Evolutionary conservation across 1,284 basidiomycete species (phyloP).

Genomic region (Bondarzewia mesenterica): DNA sequence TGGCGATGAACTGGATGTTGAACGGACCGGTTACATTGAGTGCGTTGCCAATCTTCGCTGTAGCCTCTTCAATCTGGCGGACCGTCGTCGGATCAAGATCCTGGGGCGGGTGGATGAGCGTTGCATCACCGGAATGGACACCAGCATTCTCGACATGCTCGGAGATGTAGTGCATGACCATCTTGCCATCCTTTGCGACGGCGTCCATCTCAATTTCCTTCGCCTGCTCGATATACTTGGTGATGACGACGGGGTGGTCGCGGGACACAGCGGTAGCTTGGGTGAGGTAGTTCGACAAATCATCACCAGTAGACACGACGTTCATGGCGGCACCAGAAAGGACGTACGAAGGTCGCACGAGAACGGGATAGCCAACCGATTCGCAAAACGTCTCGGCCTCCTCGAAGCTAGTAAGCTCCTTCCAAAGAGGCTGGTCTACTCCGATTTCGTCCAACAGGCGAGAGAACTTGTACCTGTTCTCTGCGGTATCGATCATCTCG

Average conservation of each 20-base stretch:
- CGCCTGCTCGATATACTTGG: constrained; percentile 98
- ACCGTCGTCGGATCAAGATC: constrained; percentile 97
- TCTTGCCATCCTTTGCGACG: constrained; percentile 92
- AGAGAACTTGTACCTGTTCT: constrained; percentile 99
- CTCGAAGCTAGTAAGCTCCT: constrained; percentile 88
- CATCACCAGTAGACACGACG: constrained; percentile 90
- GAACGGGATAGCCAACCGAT: constrained; percentile 89
- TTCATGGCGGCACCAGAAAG: constrained; percentile 99
- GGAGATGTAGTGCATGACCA: constrained; percentile 99
- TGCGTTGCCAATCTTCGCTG: constrained; percentile 95
- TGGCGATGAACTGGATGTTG: constrained; percentile 99
- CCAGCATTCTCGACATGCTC: constrained; percentile 99
- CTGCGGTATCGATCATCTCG: constrained; percentile 99
- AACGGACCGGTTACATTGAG: constrained; percentile 98
- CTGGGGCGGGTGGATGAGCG: constrained; percentile 95
- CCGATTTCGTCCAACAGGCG: constrained; percentile 95
- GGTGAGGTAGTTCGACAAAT: constrained; percentile 86
- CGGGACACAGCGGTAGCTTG: constrained; percentile 97
- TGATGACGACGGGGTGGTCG: constrained; percentile 97
- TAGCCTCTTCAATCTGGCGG: constrained; percentile 92
- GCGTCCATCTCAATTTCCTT: constrained; percentile 99
- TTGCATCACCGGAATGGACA: constrained; percentile 96
- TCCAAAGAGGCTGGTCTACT: constrained; percentile 97
- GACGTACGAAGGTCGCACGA: constrained; percentile 97
- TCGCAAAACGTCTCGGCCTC: constrained; percentile 87